Conservation (phyloP, 192 early-diverging fungal genomes). For the Piromyces finnis region DNA sequence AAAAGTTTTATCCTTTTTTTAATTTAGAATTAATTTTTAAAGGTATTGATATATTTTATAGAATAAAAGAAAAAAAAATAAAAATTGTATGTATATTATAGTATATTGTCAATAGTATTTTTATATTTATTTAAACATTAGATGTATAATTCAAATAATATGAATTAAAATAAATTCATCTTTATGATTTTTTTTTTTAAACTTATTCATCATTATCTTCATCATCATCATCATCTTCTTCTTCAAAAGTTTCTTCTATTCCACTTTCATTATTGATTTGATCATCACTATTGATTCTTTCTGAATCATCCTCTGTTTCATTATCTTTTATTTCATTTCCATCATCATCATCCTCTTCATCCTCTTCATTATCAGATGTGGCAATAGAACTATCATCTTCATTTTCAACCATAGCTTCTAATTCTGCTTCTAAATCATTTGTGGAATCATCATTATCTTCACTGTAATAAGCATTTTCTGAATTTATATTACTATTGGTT, state of each 20-base stretch:
- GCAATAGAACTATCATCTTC: conserved; percentile 19
- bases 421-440: conserved; percentile 8
- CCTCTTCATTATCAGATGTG: conserved; percentile 9
- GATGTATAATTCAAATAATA: too few relatives aligned
- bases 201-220: conserved; percentile 9
- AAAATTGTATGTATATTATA: too few relatives aligned
- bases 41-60: too few relatives aligned
- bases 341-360: conserved; percentile 10
- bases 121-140: too few relatives aligned
- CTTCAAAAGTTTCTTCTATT: not conserved
- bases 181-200: too few relatives aligned
- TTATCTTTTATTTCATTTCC: not conserved
- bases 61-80: too few relatives aligned
- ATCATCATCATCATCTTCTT: conserved; percentile 1
- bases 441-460: conserved; percentile 8
- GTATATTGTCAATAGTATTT: too few relatives aligned
- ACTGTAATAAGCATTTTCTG: not conserved
- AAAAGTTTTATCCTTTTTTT: too few relatives aligned
- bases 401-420: conserved; percentile 14
- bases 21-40: too few relatives aligned
- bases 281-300: conserved; percentile 1
- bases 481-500: conserved; percentile 1
- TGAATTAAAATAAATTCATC: too few relatives aligned
- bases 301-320: conserved; percentile 10
- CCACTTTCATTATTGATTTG: conserved; percentile 1